A percentile compares a stretch with the other conserved stretches of the same genome.
phyloP scores from a whole-genome alignment of 345 rosid species.

The Salix purpurea region DNA sequence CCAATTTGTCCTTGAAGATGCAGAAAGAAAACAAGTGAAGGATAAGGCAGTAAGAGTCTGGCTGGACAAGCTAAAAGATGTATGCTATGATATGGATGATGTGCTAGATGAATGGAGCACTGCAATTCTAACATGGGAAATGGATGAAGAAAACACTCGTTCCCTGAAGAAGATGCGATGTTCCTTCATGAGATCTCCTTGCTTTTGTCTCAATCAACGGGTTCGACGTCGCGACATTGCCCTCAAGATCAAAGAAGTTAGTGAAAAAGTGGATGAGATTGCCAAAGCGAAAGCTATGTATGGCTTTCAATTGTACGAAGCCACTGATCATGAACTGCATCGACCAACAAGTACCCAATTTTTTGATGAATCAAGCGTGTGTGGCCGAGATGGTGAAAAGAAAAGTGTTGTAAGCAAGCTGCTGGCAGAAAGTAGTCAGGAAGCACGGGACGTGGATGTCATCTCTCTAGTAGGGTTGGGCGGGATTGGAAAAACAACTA shows the following conservation, averaged over 20 bases:
- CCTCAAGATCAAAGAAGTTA: neutral
- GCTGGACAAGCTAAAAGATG: slow-evolving; percentile 14
- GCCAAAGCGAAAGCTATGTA: neutral
- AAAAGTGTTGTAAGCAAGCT: no score
- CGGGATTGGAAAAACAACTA: no score
- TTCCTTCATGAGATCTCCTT: neutral
- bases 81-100: slow-evolving; percentile 17
- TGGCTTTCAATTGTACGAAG: no score
- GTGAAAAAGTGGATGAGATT: neutral
- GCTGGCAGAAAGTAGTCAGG: no score
- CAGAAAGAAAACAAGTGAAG: slow-evolving; percentile 18
- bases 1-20: slow-evolving; percentile 17
- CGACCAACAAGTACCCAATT: no score
- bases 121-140: slow-evolving; percentile 4
- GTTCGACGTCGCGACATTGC: neutral
- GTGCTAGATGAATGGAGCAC: slow-evolving; percentile 18
- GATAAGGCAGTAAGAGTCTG: slow-evolving; percentile 4
- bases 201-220: neutral
- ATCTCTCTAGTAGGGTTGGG: no score
- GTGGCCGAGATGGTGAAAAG: neutral
- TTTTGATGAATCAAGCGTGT: no score
- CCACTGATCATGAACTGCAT: no score
- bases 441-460: no score
- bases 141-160: neutral
- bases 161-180: neutral